A percentile compares a stretch with the other conserved stretches of the same genome.
These are phyloP conservation scores for Ogataea neopini DNA, from an alignment of 805 yeast species.

Conservation along the genomic window DNA sequence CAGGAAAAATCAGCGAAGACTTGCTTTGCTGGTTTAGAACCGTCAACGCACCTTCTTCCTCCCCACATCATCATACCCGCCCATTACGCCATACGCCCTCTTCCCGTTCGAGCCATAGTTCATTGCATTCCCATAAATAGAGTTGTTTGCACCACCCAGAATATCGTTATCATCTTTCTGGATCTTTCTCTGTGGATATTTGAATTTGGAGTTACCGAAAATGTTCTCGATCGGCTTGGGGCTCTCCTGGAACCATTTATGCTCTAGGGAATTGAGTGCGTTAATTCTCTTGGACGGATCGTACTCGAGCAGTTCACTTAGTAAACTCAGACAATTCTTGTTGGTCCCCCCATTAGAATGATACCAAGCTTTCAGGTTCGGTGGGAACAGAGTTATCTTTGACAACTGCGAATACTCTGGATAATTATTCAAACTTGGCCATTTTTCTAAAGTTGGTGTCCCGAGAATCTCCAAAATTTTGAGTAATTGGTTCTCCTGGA, in stretches of 20 bases:
- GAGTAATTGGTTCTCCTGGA: conserved; percentile 88
- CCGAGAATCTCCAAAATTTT: conserved; percentile 94
- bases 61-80: too few relatives aligned
- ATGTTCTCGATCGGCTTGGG: conserved; percentile 74
- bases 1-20: too few relatives aligned
- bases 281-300: conserved; percentile 82
- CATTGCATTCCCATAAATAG: conserved; percentile 28
- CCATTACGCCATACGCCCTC: conserved; percentile 15
- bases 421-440: conserved; percentile 78
- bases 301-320: conserved; percentile 68
- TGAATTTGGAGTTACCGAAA: conserved; percentile 70
- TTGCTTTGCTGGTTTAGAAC: too few relatives aligned
- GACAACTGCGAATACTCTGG: conserved; percentile 79
- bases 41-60: conserved; percentile 18
- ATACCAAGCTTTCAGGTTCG: conserved; percentile 82
- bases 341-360: conserved; percentile 77
- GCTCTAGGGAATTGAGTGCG: conserved; percentile 73
- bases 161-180: conserved; percentile 87
- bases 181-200: conserved; percentile 84
- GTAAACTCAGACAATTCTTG: conserved; percentile 63
- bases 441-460: conserved; percentile 71
- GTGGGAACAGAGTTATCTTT: conserved; percentile 59
- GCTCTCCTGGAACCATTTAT: conserved; percentile 73
- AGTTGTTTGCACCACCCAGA: conserved; percentile 32
- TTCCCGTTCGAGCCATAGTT: conserved; percentile 15